Conservation (phyloP, 2,329 filamentous ascomycete genomes). For the Neocucurbitaria cava region DNA sequence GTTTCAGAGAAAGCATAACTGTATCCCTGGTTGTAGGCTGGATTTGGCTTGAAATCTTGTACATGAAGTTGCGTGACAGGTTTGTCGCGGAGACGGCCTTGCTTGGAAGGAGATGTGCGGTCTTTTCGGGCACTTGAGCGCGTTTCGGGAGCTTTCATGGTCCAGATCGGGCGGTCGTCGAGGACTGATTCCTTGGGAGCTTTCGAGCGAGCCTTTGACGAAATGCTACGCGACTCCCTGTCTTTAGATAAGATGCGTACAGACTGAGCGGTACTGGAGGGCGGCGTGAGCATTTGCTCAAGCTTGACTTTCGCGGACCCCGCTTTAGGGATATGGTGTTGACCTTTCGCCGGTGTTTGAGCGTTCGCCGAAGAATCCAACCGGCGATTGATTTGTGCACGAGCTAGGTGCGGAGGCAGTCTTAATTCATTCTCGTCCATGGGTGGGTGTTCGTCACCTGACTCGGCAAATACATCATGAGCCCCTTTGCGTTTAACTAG, state of each 20-base stretch:
- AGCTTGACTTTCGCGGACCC: constrained; percentile 18
- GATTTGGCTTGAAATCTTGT: constrained; percentile 84
- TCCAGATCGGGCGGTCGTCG: constrained; percentile 32
- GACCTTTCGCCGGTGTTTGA: constrained; percentile 19
- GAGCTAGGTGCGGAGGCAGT: constrained; percentile 29
- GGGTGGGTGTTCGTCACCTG: constrained; percentile 30
- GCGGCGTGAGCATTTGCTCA: constrained; percentile 22
- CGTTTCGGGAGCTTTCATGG: constrained; percentile 21
- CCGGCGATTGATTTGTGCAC: constrained; percentile 34
- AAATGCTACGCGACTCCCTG: not conserved
- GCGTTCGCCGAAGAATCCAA: constrained; percentile 18
- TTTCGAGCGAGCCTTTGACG: constrained; percentile 6
- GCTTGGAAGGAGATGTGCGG: constrained; percentile 6
- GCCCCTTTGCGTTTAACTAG: constrained; percentile 12
- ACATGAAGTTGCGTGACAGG: constrained; percentile 65
- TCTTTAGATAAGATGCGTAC: constrained; percentile 8
- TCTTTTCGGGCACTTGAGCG: constrained; percentile 15
- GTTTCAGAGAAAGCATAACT: constrained; percentile 78
- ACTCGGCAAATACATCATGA: constrained; percentile 33
- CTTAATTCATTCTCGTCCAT: constrained; percentile 18
- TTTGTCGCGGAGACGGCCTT: constrained; percentile 57
- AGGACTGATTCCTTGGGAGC: constrained; percentile 14
- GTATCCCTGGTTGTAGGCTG: constrained; percentile 71
- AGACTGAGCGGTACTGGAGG: constrained; percentile 8
- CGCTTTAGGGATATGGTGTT: constrained; percentile 13